Evolutionary conservation across 805 yeast species (phyloP).

Genomic region (Myxozyma mucilagina): DNA sequence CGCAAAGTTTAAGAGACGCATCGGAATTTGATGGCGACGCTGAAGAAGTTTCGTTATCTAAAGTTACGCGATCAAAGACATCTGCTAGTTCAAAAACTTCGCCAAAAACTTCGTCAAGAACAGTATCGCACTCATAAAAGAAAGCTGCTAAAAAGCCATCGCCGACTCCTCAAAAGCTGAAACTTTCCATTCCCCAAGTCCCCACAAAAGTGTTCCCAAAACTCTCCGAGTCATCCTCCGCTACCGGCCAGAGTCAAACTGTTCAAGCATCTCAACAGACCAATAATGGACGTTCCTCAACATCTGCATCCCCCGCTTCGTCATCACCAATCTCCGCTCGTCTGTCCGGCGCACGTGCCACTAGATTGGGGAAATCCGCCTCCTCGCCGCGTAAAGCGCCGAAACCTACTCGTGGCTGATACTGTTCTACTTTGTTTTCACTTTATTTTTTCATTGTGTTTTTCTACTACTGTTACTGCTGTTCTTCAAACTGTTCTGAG

Average conservation of each 20-base stretch:
- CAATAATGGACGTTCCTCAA: background rate
- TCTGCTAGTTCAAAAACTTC: too few species aligned
- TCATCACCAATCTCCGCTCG: background rate
- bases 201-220: background rate
- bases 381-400: too few species aligned
- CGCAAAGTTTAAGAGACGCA: too few species aligned
- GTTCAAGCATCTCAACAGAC: too few species aligned
- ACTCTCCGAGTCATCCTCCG: background rate
- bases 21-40: background rate
- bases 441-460: background rate
- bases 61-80: too few species aligned
- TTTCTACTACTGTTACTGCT: background rate
- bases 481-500: too few species aligned
- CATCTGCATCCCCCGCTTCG: background rate
- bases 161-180: background rate
- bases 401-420: too few species aligned
- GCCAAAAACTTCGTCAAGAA: background rate
- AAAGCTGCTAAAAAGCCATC: background rate
- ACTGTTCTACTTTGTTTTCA: background rate
- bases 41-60: background rate
- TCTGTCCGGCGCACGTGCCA: background rate
- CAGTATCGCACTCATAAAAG: background rate
- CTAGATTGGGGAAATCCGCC: background rate
- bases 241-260: background rate
- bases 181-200: background rate